These are phyloP conservation scores for Pichia exigua DNA, from an alignment of 805 yeast species.

Conservation along the genomic window DNA sequence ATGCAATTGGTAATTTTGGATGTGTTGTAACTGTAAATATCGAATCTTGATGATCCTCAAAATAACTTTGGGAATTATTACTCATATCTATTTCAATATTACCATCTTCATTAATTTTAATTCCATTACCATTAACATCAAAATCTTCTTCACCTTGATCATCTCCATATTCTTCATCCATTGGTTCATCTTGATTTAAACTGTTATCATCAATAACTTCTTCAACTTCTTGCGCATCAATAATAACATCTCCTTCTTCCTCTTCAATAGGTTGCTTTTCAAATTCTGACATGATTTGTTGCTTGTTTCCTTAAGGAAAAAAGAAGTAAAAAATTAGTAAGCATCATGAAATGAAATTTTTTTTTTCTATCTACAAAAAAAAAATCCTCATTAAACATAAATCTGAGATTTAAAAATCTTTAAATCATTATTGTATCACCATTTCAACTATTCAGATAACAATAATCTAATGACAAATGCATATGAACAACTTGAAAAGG, in stretches of 20 bases:
- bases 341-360: background rate
- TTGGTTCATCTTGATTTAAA: conserved; percentile 33
- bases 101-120: conserved; percentile 34
- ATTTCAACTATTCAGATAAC: no score
- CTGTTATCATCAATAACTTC: conserved; percentile 28
- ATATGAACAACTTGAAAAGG: conserved; percentile 1
- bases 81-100: conserved; percentile 75
- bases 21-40: conserved; percentile 76
- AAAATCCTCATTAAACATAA: background rate
- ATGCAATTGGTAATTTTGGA: conserved; percentile 76
- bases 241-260: conserved; percentile 22
- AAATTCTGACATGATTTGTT: conserved; percentile 5
- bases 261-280: conserved; percentile 3
- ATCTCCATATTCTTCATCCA: conserved; percentile 29
- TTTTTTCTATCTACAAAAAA: background rate
- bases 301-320: background rate
- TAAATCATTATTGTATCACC: no score
- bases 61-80: conserved; percentile 83
- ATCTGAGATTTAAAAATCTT: background rate
- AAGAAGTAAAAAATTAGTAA: background rate
- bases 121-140: conserved; percentile 10
- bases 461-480: background rate
- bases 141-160: conserved; percentile 30
- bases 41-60: conserved; percentile 86
- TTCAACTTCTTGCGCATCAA: conserved; percentile 25